phyloP scores from a whole-genome alignment of 2,329 filamentous ascomycete species.

The Penicillium sp. region DNA sequence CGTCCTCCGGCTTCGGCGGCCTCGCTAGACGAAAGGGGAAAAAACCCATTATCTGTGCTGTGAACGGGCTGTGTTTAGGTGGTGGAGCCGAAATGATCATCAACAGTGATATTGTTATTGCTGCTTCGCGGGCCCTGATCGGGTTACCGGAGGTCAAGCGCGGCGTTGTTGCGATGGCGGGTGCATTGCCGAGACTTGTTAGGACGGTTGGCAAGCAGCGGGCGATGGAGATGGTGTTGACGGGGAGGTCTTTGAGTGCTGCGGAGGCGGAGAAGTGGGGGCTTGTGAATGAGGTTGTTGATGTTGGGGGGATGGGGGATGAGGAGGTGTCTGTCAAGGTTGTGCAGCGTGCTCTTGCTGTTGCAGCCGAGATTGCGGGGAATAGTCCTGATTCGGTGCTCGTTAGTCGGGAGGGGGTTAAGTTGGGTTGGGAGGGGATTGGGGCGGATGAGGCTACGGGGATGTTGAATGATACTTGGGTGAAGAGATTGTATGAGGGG shows the following conservation, averaged over 20 bases:
- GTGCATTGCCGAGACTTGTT: constrained; percentile 62
- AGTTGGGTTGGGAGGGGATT: constrained; percentile 66
- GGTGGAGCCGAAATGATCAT: constrained; percentile 72
- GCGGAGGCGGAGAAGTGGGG: constrained; percentile 61
- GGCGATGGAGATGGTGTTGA: constrained; percentile 67
- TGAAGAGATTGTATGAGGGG: constrained; percentile 55
- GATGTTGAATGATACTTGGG: constrained; percentile 55
- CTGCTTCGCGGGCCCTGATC: constrained; percentile 54
- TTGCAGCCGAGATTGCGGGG: constrained; percentile 57
- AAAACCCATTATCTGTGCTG: constrained; percentile 70
- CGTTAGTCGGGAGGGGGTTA: constrained; percentile 65
- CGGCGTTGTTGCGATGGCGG: constrained; percentile 66
- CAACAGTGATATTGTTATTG: constrained; percentile 67
- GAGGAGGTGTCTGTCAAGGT: constrained; percentile 21
- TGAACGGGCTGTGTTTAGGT: constrained; percentile 69
- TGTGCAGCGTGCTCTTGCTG: constrained; percentile 48
- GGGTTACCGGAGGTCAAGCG: constrained; percentile 66
- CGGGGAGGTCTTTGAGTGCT: constrained; percentile 57
- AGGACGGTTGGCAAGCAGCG: constrained; percentile 62
- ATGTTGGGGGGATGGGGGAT: constrained; percentile 14
- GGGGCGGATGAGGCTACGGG: constrained; percentile 60
- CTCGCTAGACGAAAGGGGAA: constrained; percentile 44
- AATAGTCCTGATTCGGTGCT: constrained; percentile 73
- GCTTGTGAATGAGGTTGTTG: constrained; percentile 53
- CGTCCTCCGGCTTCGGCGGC: constrained; percentile 39